A percentile compares a stretch with the other conserved stretches of the same genome.
Evolutionary conservation across 1,139 yeast genomes (phyloP).

Genomic region (Petasospora rhodanensis): DNA sequence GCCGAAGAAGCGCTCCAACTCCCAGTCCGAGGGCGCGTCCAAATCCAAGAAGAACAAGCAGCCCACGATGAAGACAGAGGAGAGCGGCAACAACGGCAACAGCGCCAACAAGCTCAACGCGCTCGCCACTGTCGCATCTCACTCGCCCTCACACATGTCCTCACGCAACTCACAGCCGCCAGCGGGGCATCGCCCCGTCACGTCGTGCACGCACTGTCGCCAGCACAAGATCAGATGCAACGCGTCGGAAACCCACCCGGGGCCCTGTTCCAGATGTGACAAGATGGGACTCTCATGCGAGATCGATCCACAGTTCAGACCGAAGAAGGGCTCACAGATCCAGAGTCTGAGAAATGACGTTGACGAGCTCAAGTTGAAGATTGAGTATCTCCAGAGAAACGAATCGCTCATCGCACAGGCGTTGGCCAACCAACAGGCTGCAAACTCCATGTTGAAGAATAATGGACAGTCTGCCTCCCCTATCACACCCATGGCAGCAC

Average conservation of each 20-base stretch:
- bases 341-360: slow-evolving; percentile 82
- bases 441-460: slow-evolving; percentile 18
- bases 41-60: too few relatives aligned
- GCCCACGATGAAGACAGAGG: too few relatives aligned
- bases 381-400: slow-evolving; percentile 68
- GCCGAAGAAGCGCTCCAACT: slow-evolving; percentile 15
- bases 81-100: too few relatives aligned
- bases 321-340: slow-evolving; percentile 87
- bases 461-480: slow-evolving; percentile 3
- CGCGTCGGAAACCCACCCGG: slow-evolving; percentile 79
- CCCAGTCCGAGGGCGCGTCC: slow-evolving; percentile 5
- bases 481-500: slow-evolving; percentile 19
- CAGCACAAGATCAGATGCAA: slow-evolving; percentile 94
- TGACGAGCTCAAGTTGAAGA: slow-evolving; percentile 72
- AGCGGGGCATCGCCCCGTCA: slow-evolving; percentile 74
- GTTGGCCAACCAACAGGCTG: slow-evolving; percentile 30
- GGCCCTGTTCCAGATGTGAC: slow-evolving; percentile 79
- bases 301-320: slow-evolving; percentile 87
- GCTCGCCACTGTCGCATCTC: slow-evolving; percentile 15
- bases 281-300: slow-evolving; percentile 78
- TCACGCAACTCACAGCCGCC: slow-evolving; percentile 15
- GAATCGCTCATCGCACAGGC: slow-evolving; percentile 66
- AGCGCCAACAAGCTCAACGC: slow-evolving; percentile 19
- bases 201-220: slow-evolving; percentile 90
- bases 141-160: slow-evolving; percentile 5